Evolutionary conservation across 352 stramenopile genomes (phyloP).

Genomic region (Phytophthora tentaculata): DNA sequence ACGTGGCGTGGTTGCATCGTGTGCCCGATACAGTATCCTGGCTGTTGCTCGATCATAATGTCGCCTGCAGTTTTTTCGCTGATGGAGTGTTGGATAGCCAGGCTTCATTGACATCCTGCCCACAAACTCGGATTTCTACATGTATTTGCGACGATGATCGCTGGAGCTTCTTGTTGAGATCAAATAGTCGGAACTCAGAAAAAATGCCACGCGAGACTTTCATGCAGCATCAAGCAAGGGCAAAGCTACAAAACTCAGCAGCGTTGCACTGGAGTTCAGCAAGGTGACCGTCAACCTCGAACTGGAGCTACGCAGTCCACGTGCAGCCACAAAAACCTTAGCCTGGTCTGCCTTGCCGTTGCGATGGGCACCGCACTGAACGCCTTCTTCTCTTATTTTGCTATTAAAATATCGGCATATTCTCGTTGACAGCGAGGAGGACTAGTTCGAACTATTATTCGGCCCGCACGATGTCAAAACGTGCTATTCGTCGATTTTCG

Average conservation of each 20-base stretch:
- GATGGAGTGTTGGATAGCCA: constrained; percentile 14
- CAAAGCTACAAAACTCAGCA: constrained; percentile 6
- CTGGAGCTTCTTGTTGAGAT: not conserved
- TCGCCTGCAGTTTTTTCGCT: constrained; percentile 19
- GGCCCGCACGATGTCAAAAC: constrained; percentile 12
- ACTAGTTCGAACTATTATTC: constrained; percentile 1
- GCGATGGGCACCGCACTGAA: constrained; percentile 9
- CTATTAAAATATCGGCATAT: constrained; percentile 15
- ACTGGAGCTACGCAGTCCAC: constrained; percentile 9
- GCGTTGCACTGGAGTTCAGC: constrained; percentile 15
- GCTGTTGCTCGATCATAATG: not conserved
- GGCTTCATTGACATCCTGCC: not conserved
- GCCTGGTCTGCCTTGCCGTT: constrained; percentile 33
- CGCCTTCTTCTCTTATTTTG: constrained; percentile 16
- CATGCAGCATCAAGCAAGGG: constrained; percentile 7
- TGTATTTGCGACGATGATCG: no score
- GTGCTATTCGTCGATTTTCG: constrained; percentile 10
- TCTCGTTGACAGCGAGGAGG: constrained; percentile 3
- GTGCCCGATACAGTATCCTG: not conserved
- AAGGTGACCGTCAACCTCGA: constrained; percentile 12
- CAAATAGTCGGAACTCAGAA: not conserved
- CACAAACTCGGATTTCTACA: constrained; percentile 6
- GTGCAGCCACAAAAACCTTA: constrained; percentile 23
- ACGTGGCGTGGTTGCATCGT: constrained; percentile 17
- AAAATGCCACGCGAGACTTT: not conserved